These are phyloP conservation scores for Lasiosphaeria miniovina DNA, from an alignment of 495 filamentous ascomycete species.

Conservation along the genomic window DNA sequence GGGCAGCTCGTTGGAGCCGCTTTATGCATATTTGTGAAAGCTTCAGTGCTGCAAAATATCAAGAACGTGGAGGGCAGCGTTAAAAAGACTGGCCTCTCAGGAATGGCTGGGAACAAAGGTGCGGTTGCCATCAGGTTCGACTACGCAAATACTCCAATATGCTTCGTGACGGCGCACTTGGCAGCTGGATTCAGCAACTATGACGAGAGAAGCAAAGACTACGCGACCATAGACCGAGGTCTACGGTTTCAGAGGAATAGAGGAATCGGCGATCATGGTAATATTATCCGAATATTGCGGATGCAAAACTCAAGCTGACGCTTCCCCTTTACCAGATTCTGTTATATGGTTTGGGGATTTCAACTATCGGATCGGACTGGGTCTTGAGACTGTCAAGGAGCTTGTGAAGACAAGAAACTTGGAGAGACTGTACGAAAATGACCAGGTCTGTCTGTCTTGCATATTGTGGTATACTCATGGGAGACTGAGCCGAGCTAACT, in stretches of 20 bases:
- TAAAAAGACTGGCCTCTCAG: slow-evolving; percentile 97
- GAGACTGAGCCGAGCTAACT: slow-evolving; percentile 12
- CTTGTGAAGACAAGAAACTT: slow-evolving; percentile 68
- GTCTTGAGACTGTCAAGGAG: slow-evolving; percentile 72
- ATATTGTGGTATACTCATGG: not conserved
- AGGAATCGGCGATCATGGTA: slow-evolving; percentile 81
- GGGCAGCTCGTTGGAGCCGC: slow-evolving; percentile 95
- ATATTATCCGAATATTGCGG: slow-evolving; percentile 9
- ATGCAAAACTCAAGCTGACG: slow-evolving; percentile 9
- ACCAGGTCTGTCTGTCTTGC: slow-evolving; percentile 61
- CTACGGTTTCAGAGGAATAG: slow-evolving; percentile 87
- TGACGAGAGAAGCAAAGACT: slow-evolving; percentile 92
- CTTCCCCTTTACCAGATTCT: slow-evolving; percentile 46
- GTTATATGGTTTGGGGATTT: slow-evolving; percentile 99
- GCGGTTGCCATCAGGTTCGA: slow-evolving; percentile 96
- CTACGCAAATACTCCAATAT: slow-evolving; percentile 87
- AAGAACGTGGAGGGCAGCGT: slow-evolving; percentile 95
- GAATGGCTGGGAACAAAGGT: slow-evolving; percentile 97
- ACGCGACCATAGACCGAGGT: slow-evolving; percentile 81
- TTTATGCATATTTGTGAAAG: slow-evolving; percentile 82
- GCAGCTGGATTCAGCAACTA: slow-evolving; percentile 97
- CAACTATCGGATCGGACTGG: slow-evolving; percentile 93
- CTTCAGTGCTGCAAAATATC: slow-evolving; percentile 69
- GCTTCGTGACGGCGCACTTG: slow-evolving; percentile 95
- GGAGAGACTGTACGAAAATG: slow-evolving; percentile 82